These are phyloP conservation scores for Zymoseptoria pseudotritici DNA, from an alignment of 2,329 filamentous ascomycete species.

Conservation along the genomic window DNA sequence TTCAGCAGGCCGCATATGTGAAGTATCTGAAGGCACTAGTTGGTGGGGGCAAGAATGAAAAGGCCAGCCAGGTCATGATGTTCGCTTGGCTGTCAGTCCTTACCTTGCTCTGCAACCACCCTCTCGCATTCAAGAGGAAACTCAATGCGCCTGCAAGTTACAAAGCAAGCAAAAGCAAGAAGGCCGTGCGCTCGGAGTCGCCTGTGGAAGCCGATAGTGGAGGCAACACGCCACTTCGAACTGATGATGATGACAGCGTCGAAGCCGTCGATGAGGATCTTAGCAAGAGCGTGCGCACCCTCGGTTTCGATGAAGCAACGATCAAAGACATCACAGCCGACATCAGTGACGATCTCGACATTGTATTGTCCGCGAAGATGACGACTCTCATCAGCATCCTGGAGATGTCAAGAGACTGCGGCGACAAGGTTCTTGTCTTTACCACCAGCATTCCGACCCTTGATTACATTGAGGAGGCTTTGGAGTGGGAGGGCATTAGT, in stretches of 20 bases:
- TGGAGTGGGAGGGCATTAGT: conserved; percentile 41
- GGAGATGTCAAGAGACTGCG: conserved; percentile 50
- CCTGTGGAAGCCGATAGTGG: conserved; percentile 9
- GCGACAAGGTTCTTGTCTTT: conserved; percentile 76
- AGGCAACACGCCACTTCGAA: conserved; percentile 6
- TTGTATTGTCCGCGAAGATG: conserved; percentile 60
- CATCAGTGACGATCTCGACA: conserved; percentile 35
- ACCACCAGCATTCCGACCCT: conserved; percentile 65
- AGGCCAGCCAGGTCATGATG: conserved; percentile 38
- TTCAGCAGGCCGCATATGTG: conserved; percentile 60
- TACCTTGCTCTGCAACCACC: conserved; percentile 53
- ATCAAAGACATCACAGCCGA: conserved; percentile 30
- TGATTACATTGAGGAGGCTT: conserved; percentile 57
- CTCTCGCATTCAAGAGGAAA: conserved; percentile 45
- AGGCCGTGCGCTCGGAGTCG: conserved; percentile 1
- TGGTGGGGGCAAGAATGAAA: conserved; percentile 23
- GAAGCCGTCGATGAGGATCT: conserved; percentile 13
- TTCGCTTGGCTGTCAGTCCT: conserved; percentile 51
- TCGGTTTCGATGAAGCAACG: conserved; percentile 31
- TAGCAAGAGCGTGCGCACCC: conserved; percentile 22
- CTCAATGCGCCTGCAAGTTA: conserved; percentile 30
- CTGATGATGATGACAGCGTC: conserved; percentile 13
- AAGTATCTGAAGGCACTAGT: conserved; percentile 41
- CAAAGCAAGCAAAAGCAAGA: conserved; percentile 1
- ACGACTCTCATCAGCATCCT: conserved; percentile 62